Conservation (phyloP, 2,329 filamentous ascomycete genomes). For the Knoxdaviesia proteae region DNA sequence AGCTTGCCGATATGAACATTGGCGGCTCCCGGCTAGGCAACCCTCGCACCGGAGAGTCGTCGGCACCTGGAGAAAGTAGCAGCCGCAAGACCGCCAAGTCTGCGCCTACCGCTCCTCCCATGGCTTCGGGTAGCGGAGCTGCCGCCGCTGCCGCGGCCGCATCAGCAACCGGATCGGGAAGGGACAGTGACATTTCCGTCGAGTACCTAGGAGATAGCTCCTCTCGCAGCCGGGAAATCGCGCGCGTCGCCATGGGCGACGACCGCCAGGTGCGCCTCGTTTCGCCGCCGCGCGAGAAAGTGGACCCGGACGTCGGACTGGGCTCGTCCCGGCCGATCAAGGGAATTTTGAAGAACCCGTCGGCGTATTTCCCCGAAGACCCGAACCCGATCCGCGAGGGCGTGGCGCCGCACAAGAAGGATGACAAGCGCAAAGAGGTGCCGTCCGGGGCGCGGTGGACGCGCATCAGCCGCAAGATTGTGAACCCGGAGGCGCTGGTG, state of each 20-base stretch:
- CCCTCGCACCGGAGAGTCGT: too few relatives aligned
- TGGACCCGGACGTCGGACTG: constrained; percentile 21
- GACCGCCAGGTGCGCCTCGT: constrained; percentile 44
- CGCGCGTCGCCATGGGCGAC: constrained; percentile 8
- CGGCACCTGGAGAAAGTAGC: too few relatives aligned
- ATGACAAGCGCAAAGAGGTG: constrained; percentile 49
- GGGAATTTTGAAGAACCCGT: constrained; percentile 71
- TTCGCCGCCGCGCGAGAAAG: constrained; percentile 42
- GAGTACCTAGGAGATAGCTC: too few relatives aligned
- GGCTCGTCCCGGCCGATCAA: constrained; percentile 38
- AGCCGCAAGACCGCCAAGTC: too few relatives aligned
- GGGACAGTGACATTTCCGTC: too few relatives aligned
- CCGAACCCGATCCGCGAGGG: constrained; percentile 68
- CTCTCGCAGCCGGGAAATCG: too few relatives aligned
- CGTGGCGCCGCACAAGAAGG: constrained; percentile 82
- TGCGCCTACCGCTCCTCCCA: too few relatives aligned
- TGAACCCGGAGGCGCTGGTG: constrained; percentile 74
- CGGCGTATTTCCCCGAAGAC: constrained; percentile 69
- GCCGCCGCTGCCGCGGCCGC: too few relatives aligned
- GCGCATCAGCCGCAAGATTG: constrained; percentile 70
- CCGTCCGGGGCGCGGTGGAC: constrained; percentile 74
- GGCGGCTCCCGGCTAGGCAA: too few relatives aligned
- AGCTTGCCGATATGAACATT: constrained; percentile 22
- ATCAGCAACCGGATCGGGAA: too few relatives aligned
- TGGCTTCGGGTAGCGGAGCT: too few relatives aligned